Conservation (phyloP, 306 rosid genomes). For the Trichosanthes cucumerina region DNA sequence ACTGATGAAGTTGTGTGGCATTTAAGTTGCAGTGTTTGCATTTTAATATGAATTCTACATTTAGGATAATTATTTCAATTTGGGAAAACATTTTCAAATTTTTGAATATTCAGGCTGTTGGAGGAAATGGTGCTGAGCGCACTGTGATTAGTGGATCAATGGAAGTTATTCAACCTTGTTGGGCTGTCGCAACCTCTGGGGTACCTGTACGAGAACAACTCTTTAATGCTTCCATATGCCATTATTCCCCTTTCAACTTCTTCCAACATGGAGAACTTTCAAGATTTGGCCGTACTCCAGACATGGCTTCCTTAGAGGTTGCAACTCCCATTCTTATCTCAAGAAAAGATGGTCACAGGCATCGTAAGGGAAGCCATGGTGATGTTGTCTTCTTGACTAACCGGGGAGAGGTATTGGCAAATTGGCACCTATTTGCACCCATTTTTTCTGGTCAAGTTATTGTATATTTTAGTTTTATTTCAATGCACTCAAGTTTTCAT, state of each 20-base stretch:
- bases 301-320: slow-evolving; percentile 65
- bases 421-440: not conserved
- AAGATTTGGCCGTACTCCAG: slow-evolving; percentile 51
- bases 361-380: slow-evolving; percentile 95
- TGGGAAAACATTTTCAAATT: not conserved
- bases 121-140: slow-evolving; percentile 97
- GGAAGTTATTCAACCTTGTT: slow-evolving; percentile 96
- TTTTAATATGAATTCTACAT: not conserved
- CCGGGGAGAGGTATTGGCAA: slow-evolving; percentile 75
- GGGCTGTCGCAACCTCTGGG: slow-evolving; percentile 99
- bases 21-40: not conserved
- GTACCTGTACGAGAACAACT: slow-evolving; percentile 90
- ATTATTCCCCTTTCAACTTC: slow-evolving; percentile 64
- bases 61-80: not conserved
- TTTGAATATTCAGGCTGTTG: slow-evolving; percentile 59
- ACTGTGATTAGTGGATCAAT: slow-evolving; percentile 92
- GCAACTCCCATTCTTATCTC: slow-evolving; percentile 94
- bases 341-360: slow-evolving; percentile 81
- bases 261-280: slow-evolving; percentile 86
- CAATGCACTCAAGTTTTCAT: not conserved
- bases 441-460: not conserved
- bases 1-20: not conserved
- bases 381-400: slow-evolving; percentile 92
- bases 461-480: not conserved
- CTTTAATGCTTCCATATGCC: slow-evolving; percentile 94